A percentile compares a stretch with the other conserved stretches of the same genome.
Conservation (phyloP, 768 basidiomycete genomes). For the Boletus speciosus region DNA sequence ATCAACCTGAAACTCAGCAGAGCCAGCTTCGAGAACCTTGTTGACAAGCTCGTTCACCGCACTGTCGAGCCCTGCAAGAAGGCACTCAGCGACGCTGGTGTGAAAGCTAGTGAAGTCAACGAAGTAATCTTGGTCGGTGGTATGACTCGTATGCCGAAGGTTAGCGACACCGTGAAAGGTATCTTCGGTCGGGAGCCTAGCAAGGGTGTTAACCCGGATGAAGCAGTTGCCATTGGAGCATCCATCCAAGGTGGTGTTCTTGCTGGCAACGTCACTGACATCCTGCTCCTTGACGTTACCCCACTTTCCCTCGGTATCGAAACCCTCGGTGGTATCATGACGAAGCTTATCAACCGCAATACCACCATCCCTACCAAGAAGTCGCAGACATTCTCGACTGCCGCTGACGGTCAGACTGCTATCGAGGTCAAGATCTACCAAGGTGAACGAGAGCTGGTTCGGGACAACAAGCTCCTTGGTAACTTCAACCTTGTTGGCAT, state of each 20-base stretch:
- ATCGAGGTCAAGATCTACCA: constrained; percentile 99
- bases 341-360: constrained; percentile 96
- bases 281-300: constrained; percentile 92
- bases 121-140: constrained; percentile 99
- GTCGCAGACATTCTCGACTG: constrained; percentile 97
- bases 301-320: constrained; percentile 94
- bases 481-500: constrained; percentile 99
- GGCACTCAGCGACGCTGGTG: constrained; percentile 88
- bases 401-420: constrained; percentile 98
- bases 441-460: constrained; percentile 97
- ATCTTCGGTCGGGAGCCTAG: constrained; percentile 95
- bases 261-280: constrained; percentile 93
- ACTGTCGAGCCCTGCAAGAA: constrained; percentile 97
- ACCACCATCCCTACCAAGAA: constrained; percentile 99
- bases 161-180: constrained; percentile 79
- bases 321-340: constrained; percentile 99
- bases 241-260: constrained; percentile 98
- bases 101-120: constrained; percentile 89
- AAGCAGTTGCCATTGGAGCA: constrained; percentile 98
- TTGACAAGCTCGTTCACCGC: constrained; percentile 76
- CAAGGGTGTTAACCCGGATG: constrained; percentile 99
- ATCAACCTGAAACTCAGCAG: constrained; percentile 90
- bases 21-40: constrained; percentile 86
- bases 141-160: constrained; percentile 97
- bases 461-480: constrained; percentile 97